Conservation (phyloP, 768 basidiomycete species). For the Naganishia vaughanmartiniae region DNA sequence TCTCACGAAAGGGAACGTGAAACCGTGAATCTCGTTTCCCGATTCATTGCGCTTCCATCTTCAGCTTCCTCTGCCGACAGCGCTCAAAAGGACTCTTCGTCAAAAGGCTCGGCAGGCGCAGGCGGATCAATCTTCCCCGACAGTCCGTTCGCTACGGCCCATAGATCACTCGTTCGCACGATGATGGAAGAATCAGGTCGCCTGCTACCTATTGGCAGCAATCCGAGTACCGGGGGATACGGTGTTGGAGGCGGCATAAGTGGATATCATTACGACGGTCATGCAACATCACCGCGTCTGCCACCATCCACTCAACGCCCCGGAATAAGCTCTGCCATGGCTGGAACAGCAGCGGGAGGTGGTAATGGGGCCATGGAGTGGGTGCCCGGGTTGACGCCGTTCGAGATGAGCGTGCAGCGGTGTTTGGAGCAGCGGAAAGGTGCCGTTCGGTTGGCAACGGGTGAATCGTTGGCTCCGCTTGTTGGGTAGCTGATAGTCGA, state of each 20-base stretch:
- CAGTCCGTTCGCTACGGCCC: conserved; percentile 22
- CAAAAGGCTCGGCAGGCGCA: not conserved
- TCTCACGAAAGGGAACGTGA: conserved; percentile 9
- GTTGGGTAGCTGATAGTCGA: not conserved
- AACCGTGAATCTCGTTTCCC: conserved; percentile 27
- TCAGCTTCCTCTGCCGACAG: not conserved
- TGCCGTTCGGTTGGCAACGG: conserved; percentile 25
- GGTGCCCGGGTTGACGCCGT: conserved; percentile 28
- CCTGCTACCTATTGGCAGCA: not conserved
- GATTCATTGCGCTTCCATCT: conserved; percentile 19
- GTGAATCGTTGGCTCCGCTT: conserved; percentile 24
- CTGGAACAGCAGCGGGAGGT: not conserved
- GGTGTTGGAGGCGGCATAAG: too few species aligned
- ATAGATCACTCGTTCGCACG: conserved; percentile 15
- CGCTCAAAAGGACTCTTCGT: too few species aligned
- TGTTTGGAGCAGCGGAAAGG: conserved; percentile 30
- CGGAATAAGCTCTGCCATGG: not conserved
- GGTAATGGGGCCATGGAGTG: conserved; percentile 6
- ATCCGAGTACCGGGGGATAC: too few species aligned
- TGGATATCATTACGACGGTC: too few species aligned
- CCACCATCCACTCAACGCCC: too few species aligned
- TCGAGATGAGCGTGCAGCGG: conserved; percentile 30
- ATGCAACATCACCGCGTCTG: too few species aligned
- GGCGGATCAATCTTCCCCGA: conserved; percentile 12
- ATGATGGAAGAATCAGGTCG: conserved; percentile 28